phyloP scores from a whole-genome alignment of 768 basidiomycete species.

The Serendipita sp. region DNA sequence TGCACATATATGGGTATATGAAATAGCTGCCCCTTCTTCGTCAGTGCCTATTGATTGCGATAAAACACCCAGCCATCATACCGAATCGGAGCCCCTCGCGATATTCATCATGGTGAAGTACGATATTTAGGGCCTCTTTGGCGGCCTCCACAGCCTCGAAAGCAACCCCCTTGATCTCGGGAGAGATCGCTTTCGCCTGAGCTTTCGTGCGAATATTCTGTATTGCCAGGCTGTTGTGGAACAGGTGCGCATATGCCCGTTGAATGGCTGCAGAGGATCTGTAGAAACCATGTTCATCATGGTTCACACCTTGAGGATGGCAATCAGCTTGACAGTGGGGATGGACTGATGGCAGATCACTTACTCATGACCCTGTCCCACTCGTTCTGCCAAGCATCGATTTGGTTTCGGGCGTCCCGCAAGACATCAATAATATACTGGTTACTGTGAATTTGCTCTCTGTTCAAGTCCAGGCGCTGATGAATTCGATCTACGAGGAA shows the following conservation, averaged over 20 bases:
- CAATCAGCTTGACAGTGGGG: neutral
- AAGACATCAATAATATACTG: conserved; percentile 8
- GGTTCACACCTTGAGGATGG: conserved; percentile 3
- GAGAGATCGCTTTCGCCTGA: conserved; percentile 12
- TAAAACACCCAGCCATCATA: neutral
- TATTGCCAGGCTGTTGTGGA: conserved; percentile 13
- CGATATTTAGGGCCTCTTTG: conserved; percentile 13
- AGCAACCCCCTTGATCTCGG: conserved; percentile 13
- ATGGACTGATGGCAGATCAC: conserved; percentile 2
- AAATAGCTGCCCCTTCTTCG: conserved; percentile 6
- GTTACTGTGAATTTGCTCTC: conserved; percentile 9
- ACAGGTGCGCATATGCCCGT: conserved; percentile 14
- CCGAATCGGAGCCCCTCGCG: conserved; percentile 13
- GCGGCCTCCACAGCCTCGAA: conserved; percentile 13
- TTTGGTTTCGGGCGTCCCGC: conserved; percentile 11
- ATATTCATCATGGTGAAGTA: conserved; percentile 13
- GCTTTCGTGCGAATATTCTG: conserved; percentile 11
- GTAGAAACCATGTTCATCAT: conserved; percentile 12
- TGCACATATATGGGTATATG: conserved; percentile 16
- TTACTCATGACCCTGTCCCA: conserved; percentile 14
- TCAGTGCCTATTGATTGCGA: neutral
- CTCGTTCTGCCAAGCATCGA: conserved; percentile 14
- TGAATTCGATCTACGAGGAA: conserved; percentile 11
- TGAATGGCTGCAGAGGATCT: conserved; percentile 15
- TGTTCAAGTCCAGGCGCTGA: conserved; percentile 10